Percentiles rank a stretch among this genome's conserved stretches.
These are phyloP conservation scores for Phytopythium helicoides DNA, from an alignment of 352 stramenopile species.

Conservation along the genomic window DNA sequence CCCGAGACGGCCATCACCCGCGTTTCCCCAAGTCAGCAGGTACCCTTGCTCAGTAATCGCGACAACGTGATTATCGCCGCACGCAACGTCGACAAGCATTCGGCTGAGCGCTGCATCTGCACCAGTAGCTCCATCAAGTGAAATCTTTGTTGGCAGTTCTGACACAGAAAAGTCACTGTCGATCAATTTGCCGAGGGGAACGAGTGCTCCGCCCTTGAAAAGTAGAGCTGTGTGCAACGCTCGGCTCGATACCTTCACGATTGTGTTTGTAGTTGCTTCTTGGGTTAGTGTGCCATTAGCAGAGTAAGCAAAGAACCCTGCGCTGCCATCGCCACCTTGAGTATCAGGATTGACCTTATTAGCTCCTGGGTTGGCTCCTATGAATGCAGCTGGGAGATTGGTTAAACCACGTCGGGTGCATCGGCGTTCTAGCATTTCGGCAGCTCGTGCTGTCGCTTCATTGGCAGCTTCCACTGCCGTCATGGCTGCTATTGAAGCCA, in stretches of 20 bases:
- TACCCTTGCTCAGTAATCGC: constrained; percentile 74
- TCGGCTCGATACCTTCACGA: constrained; percentile 39
- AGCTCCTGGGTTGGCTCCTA: too few relatives aligned
- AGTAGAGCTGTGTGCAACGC: constrained; percentile 44
- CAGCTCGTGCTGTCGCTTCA: constrained; percentile 12
- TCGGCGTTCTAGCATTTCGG: constrained; percentile 20
- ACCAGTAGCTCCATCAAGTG: constrained; percentile 5
- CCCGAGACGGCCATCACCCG: constrained; percentile 13
- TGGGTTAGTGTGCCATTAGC: background rate
- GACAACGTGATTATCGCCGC: constrained; percentile 52
- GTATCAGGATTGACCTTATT: background rate
- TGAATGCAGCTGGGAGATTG: too few relatives aligned
- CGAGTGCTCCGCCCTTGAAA: constrained; percentile 38
- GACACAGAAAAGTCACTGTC: constrained; percentile 1
- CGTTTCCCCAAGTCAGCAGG: constrained; percentile 73
- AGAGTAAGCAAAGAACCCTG: constrained; percentile 1
- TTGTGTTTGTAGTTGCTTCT: constrained; percentile 19
- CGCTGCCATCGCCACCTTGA: background rate
- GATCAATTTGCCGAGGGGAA: constrained; percentile 29
- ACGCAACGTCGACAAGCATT: constrained; percentile 58
- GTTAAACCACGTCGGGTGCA: background rate
- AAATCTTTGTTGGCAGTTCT: constrained; percentile 9
- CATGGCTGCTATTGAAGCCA: constrained; percentile 18
- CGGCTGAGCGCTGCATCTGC: constrained; percentile 38
- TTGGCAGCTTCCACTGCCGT: constrained; percentile 31